Conservation (phyloP, 2,329 filamentous ascomycete species). For the Ophiosphaerella herpotricha region DNA sequence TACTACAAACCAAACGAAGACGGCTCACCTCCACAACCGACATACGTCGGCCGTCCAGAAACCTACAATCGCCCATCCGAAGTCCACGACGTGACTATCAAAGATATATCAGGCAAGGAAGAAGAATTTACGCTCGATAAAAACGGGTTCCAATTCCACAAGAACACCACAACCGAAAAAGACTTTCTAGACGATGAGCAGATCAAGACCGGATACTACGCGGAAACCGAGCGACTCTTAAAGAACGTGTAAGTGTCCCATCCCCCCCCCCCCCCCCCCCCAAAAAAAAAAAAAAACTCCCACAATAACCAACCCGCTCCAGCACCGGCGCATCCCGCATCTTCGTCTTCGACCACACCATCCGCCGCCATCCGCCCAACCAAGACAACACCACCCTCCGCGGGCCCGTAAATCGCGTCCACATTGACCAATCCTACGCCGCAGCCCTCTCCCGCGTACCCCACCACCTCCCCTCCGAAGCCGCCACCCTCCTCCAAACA, state of each 20-base stretch:
- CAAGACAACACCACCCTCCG: conserved; percentile 31
- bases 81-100: conserved; percentile 38
- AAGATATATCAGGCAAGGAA: conserved; percentile 54
- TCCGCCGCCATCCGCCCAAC: conserved; percentile 51
- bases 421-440: conserved; percentile 62
- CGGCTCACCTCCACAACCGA: conserved; percentile 35
- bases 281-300: too few species aligned
- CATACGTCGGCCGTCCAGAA: conserved; percentile 35
- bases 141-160: conserved; percentile 46
- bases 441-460: conserved; percentile 33
- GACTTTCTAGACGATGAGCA: conserved; percentile 42
- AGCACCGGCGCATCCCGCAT: conserved; percentile 62
- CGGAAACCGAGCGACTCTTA: conserved; percentile 42
- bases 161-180: conserved; percentile 37
- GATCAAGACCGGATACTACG: conserved; percentile 42
- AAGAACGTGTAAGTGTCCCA: conserved; percentile 40
- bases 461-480: conserved; percentile 38
- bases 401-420: conserved; percentile 57
- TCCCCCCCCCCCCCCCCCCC: not conserved
- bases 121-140: conserved; percentile 48
- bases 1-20: conserved; percentile 38
- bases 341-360: conserved; percentile 68
- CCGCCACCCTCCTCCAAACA: conserved; percentile 30
- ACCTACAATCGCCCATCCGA: conserved; percentile 40
- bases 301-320: not conserved